Conservation (phyloP, 192 early-diverging fungal genomes). For the Chytriomyces hyalinus region DNA sequence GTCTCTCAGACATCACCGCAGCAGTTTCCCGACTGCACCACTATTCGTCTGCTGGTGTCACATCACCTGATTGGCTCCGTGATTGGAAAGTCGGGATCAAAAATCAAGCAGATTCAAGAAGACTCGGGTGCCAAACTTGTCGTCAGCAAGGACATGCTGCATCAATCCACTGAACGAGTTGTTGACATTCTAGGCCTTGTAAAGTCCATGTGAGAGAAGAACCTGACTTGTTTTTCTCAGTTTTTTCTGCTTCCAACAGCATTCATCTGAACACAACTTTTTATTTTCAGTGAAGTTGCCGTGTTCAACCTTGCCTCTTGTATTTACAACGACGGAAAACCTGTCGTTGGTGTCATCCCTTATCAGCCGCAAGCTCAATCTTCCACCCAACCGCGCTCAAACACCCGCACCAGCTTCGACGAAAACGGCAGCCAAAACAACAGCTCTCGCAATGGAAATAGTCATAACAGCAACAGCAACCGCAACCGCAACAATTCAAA, state of each 20-base stretch:
- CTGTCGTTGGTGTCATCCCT: slow-evolving; percentile 79
- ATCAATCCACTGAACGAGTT: slow-evolving; percentile 91
- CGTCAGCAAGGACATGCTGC: slow-evolving; percentile 93
- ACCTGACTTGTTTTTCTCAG: not conserved
- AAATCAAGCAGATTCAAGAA: slow-evolving; percentile 77
- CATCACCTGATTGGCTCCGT: slow-evolving; percentile 92
- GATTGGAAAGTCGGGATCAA: slow-evolving; percentile 83
- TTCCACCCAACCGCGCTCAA: not conserved
- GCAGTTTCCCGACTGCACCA: slow-evolving; percentile 65
- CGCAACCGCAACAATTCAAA: slow-evolving; percentile 1
- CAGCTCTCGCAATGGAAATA: not conserved
- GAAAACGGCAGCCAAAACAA: not conserved
- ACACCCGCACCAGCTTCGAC: slow-evolving; percentile 4
- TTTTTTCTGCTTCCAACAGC: not conserved
- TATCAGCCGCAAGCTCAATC: slow-evolving; percentile 70
- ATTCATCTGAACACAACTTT: not conserved
- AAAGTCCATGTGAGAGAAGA: slow-evolving; percentile 64
- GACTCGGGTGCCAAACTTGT: slow-evolving; percentile 83
- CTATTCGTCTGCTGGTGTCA: slow-evolving; percentile 63
- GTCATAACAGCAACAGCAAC: not conserved
- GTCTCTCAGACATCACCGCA: slow-evolving; percentile 79
- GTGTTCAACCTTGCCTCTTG: slow-evolving; percentile 84
- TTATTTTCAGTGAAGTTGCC: slow-evolving; percentile 60
- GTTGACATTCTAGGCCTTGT: slow-evolving; percentile 84
- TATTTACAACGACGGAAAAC: slow-evolving; percentile 82